A percentile compares a stretch with the other conserved stretches of the same genome.
phyloP scores from a whole-genome alignment of 2,329 filamentous ascomycete species.

The Penicillium verrucosum region DNA sequence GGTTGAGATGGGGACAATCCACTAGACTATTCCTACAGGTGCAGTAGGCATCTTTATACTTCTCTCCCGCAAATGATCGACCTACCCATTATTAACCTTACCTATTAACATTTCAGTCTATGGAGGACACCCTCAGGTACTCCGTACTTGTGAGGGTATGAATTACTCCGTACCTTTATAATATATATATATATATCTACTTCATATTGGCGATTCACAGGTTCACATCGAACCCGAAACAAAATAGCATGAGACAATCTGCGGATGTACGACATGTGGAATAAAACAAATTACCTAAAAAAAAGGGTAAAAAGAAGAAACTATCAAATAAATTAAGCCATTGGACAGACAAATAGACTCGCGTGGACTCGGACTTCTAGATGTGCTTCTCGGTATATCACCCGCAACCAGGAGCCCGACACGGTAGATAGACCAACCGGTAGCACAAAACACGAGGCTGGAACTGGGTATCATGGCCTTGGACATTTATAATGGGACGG shows the following conservation, averaged over 20 bases:
- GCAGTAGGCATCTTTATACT: neutral
- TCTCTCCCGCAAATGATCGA: neutral
- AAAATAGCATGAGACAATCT: neutral
- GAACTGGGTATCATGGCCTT: neutral
- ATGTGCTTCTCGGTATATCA: neutral
- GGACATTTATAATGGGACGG: neutral
- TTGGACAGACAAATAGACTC: neutral
- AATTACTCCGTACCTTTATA: neutral
- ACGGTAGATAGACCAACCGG: conserved; percentile 4
- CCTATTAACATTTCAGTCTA: neutral
- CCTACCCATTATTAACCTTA: neutral
- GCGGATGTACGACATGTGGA: conserved; percentile 1
- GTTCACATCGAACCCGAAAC: neutral
- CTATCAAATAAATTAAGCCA: neutral
- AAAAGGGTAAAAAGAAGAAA: neutral
- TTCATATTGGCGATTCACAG: neutral
- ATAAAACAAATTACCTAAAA: neutral
- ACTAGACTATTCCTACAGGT: neutral
- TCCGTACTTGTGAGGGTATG: neutral
- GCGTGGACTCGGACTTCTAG: neutral
- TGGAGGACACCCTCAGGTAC: neutral
- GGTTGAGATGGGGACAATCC: conserved; percentile 19
- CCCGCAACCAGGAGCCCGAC: neutral
- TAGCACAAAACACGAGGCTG: conserved; percentile 10
- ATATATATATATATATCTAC: neutral